A percentile compares a stretch with the other conserved stretches of the same genome.
Conservation (phyloP, 257 asterid genomes). For the Rubia yunnanensis region DNA sequence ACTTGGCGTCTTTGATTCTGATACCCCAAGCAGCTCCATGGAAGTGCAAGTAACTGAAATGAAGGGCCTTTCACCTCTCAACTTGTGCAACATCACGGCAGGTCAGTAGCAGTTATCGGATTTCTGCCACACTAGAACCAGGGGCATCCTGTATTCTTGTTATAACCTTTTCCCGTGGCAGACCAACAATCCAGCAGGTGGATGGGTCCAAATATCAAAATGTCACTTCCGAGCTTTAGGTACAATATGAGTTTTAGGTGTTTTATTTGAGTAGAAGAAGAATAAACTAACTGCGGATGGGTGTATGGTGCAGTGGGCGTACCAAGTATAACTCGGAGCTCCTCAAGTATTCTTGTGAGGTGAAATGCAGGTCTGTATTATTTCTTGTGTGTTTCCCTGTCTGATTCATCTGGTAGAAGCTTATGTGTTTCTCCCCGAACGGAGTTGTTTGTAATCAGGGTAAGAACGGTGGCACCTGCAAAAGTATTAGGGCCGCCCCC, state of each 20-base stretch:
- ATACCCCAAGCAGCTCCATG: constrained; percentile 22
- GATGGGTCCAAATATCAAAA: constrained; percentile 64
- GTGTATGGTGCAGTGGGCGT: constrained; percentile 57
- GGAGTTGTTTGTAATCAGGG: constrained; percentile 23
- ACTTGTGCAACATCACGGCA: constrained; percentile 57
- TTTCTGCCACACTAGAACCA: constrained; percentile 32
- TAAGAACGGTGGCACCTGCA: constrained; percentile 55
- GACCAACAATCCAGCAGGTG: constrained; percentile 48
- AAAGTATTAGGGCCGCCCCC: constrained; percentile 36
- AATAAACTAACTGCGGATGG: not conserved
- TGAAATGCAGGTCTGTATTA: constrained; percentile 68
- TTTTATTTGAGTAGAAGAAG: constrained; percentile 7
- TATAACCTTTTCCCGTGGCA: constrained; percentile 22
- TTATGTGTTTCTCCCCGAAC: not conserved
- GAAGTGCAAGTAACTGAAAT: constrained; percentile 55
- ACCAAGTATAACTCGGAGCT: constrained; percentile 70
- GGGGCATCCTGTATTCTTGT: not conserved
- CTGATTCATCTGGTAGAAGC: not conserved
- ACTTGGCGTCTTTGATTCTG: constrained; percentile 31
- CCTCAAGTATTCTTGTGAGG: constrained; percentile 88
- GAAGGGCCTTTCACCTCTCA: constrained; percentile 29
- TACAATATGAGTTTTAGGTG: constrained; percentile 57
- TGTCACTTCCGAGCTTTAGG: constrained; percentile 98
- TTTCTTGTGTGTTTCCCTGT: not conserved
- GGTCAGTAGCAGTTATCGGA: constrained; percentile 30